A percentile compares a stretch with the other conserved stretches of the same genome.
Conservation (phyloP, 176 grass and related monocot species). For the Saccharum officinarum region DNA sequence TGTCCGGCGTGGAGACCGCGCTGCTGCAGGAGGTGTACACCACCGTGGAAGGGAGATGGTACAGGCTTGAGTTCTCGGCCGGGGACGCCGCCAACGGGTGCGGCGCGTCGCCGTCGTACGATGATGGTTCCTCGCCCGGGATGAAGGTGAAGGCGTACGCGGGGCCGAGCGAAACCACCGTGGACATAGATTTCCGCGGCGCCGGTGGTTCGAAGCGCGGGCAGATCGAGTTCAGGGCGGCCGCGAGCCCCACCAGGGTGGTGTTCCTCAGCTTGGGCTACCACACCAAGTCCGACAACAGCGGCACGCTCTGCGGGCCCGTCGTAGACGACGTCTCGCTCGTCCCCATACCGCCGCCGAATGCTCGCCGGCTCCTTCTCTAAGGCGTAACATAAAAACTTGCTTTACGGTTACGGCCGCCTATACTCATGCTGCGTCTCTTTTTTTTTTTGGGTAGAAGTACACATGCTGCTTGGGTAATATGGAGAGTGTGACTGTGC, state of each 20-base stretch:
- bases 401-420: background rate
- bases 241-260: constrained; percentile 28
- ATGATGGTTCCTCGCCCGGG: background rate
- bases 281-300: constrained; percentile 42
- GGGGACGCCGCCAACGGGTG: constrained; percentile 54
- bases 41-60: constrained; percentile 40
- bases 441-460: background rate
- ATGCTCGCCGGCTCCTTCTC: background rate
- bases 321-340: constrained; percentile 48
- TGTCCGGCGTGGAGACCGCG: constrained; percentile 54
- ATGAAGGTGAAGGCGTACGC: constrained; percentile 48
- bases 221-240: constrained; percentile 42
- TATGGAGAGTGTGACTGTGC: background rate
- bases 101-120: constrained; percentile 4
- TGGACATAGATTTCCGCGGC: constrained; percentile 42
- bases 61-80: constrained; percentile 55
- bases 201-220: constrained; percentile 42
- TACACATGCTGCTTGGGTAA: background rate
- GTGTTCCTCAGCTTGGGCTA: constrained; percentile 49
- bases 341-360: constrained; percentile 6
- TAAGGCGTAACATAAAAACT: background rate
- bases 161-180: background rate
- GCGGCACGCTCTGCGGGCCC: constrained; percentile 63
- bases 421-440: background rate
- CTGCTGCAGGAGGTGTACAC: constrained; percentile 55